These are phyloP conservation scores for Plasmopara viticola DNA, from an alignment of 352 stramenopile genomes.

Conservation along the genomic window DNA sequence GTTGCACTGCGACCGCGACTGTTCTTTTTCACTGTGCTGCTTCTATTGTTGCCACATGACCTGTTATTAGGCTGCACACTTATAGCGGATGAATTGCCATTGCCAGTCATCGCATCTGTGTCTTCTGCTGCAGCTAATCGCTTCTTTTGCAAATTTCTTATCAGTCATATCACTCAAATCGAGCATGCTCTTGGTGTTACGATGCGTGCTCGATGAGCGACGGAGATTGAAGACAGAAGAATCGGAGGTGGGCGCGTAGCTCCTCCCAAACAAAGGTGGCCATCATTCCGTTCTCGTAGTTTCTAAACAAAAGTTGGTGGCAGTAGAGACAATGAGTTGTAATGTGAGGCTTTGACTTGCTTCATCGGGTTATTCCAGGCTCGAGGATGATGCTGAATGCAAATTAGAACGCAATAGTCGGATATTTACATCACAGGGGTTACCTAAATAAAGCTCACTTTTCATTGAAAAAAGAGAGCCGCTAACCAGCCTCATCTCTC, in stretches of 20 bases:
- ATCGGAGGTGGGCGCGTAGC: conserved; percentile 21
- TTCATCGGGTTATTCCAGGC: too few species aligned
- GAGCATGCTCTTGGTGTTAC: neutral
- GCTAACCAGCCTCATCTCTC: too few species aligned
- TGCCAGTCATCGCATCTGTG: conserved; percentile 17
- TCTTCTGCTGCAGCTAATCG: conserved; percentile 31
- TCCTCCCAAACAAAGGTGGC: too few species aligned
- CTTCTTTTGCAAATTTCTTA: conserved; percentile 68
- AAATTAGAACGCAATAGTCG: too few species aligned
- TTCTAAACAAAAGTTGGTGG: too few species aligned
- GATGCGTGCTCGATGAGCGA: conserved; percentile 37
- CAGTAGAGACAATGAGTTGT: too few species aligned
- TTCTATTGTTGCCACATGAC: conserved; percentile 16
- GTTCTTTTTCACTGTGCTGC: conserved; percentile 16
- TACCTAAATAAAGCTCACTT: too few species aligned
- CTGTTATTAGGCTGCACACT: conserved; percentile 11
- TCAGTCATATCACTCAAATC: neutral
- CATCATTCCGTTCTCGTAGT: too few species aligned
- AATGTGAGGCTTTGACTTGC: too few species aligned
- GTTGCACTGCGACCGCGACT: conserved; percentile 25
- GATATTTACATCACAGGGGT: too few species aligned
- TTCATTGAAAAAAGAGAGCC: too few species aligned
- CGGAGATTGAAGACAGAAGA: conserved; percentile 46
- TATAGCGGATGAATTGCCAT: conserved; percentile 18
- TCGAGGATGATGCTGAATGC: too few species aligned